Evolutionary conservation across 805 yeast genomes (phyloP).

Genomic region (Nakazawaea populi): DNA sequence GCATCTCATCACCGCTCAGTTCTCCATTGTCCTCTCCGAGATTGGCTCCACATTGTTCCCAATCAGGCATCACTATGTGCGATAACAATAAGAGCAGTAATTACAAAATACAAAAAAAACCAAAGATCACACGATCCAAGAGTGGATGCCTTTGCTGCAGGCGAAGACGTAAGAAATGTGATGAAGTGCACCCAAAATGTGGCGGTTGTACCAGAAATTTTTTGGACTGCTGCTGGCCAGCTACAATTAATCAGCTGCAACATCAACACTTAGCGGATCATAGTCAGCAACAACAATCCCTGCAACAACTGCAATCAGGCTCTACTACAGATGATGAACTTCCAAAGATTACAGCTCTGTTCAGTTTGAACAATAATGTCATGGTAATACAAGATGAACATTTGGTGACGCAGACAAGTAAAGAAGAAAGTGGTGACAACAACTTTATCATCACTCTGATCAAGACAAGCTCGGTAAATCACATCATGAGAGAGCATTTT

Average conservation of each 20-base stretch:
- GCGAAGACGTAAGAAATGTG: constrained; percentile 13
- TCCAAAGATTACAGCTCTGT: background rate
- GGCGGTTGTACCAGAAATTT: constrained; percentile 13
- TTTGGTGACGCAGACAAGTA: constrained; percentile 6
- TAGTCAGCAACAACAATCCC: background rate
- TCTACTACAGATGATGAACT: background rate
- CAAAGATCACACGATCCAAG: constrained; percentile 11
- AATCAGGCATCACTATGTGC: background rate
- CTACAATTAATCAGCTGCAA: background rate
- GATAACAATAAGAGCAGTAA: constrained; percentile 28
- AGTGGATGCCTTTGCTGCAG: constrained; percentile 11
- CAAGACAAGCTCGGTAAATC: constrained; percentile 2
- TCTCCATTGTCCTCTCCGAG: constrained; percentile 8
- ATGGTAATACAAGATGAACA: constrained; percentile 10
- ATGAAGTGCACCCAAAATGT: constrained; percentile 14
- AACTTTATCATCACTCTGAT: constrained; percentile 8
- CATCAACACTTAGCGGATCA: background rate
- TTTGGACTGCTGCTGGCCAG: constrained; percentile 11
- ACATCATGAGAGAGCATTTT: constrained; percentile 4
- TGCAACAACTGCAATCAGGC: background rate
- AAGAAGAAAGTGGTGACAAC: background rate
- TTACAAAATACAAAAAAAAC: constrained; percentile 59
- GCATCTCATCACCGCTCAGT: constrained; percentile 4
- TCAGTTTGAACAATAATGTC: constrained; percentile 6
- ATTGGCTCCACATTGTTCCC: constrained; percentile 1